Conservation (phyloP, 495 filamentous ascomycete species). For the Xylaria longipes region DNA sequence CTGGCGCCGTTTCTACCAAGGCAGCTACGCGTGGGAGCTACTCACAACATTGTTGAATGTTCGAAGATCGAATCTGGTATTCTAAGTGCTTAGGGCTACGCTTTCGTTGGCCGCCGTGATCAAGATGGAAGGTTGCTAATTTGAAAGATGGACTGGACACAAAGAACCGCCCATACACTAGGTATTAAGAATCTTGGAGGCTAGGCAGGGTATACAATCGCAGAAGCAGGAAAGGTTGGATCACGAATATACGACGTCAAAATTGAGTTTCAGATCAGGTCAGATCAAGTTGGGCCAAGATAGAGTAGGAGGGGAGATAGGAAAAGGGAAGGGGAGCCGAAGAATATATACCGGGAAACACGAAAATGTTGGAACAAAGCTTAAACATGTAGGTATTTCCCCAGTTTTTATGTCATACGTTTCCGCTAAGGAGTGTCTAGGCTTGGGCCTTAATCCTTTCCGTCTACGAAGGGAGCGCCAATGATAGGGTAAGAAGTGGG, state of each 20-base stretch:
- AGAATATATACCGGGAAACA: conserved; percentile 15
- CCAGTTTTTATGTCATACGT: conserved; percentile 17
- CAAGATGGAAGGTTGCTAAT: background rate
- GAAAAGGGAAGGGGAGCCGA: background rate
- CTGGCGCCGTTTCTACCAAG: background rate
- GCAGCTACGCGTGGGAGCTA: background rate
- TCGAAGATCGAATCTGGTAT: background rate
- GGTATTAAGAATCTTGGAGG: background rate
- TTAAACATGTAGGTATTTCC: background rate
- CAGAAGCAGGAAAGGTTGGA: background rate
- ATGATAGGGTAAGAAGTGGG: background rate
- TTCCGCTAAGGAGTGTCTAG: background rate
- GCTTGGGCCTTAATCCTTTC: background rate
- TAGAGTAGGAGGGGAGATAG: background rate
- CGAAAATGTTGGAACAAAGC: background rate
- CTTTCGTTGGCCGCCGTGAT: background rate
- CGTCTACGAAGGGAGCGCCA: background rate
- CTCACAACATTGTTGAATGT: conserved; percentile 15
- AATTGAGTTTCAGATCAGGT: conserved; percentile 1
- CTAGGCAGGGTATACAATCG: background rate
- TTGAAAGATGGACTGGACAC: background rate
- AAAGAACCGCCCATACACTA: background rate
- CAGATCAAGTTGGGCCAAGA: conserved; percentile 15
- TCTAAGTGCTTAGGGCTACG: background rate
- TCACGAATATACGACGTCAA: background rate